A percentile compares a stretch with the other conserved stretches of the same genome.
These are phyloP conservation scores for Laburnicola sp. DNA, from an alignment of 2,329 filamentous ascomycete genomes.

Conservation along the genomic window DNA sequence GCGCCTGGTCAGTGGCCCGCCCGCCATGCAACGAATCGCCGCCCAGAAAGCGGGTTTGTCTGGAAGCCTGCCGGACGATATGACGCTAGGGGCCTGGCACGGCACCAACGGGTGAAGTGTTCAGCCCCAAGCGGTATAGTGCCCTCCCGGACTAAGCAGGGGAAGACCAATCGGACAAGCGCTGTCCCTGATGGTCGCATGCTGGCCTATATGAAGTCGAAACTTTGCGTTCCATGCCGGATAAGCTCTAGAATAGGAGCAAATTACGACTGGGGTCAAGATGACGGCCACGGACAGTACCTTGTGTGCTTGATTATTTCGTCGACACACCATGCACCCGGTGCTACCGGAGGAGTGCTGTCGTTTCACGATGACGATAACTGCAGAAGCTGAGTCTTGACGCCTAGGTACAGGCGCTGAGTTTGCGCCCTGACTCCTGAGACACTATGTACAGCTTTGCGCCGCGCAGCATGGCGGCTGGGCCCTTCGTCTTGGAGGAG, in stretches of 20 bases:
- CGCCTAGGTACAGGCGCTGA: constrained; percentile 4
- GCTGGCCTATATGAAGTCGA: constrained; percentile 23
- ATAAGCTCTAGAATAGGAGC: constrained; percentile 33
- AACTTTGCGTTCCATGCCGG: constrained; percentile 30
- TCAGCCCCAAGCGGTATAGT: constrained; percentile 25
- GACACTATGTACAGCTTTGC: not conserved
- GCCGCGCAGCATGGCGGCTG: not conserved
- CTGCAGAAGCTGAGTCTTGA: constrained; percentile 2
- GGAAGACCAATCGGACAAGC: constrained; percentile 33
- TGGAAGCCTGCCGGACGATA: constrained; percentile 38
- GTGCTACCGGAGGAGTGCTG: constrained; percentile 14
- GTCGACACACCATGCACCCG: constrained; percentile 16
- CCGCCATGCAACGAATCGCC: constrained; percentile 40
- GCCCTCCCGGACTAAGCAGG: constrained; percentile 22
- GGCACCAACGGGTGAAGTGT: constrained; percentile 28
- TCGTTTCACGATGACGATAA: constrained; percentile 8
- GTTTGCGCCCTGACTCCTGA: not conserved
- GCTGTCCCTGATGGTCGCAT: constrained; percentile 40
- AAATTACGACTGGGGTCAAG: constrained; percentile 32
- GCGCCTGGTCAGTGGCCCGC: constrained; percentile 33
- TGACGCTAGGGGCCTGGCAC: constrained; percentile 31
- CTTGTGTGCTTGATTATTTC: constrained; percentile 15
- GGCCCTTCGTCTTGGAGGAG: constrained; percentile 8
- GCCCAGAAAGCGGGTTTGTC: constrained; percentile 36
- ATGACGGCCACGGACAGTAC: constrained; percentile 19